A percentile compares a stretch with the other conserved stretches of the same genome.
phyloP scores from a whole-genome alignment of 2,329 filamentous ascomycete genomes.

The Fusarium sp. region DNA sequence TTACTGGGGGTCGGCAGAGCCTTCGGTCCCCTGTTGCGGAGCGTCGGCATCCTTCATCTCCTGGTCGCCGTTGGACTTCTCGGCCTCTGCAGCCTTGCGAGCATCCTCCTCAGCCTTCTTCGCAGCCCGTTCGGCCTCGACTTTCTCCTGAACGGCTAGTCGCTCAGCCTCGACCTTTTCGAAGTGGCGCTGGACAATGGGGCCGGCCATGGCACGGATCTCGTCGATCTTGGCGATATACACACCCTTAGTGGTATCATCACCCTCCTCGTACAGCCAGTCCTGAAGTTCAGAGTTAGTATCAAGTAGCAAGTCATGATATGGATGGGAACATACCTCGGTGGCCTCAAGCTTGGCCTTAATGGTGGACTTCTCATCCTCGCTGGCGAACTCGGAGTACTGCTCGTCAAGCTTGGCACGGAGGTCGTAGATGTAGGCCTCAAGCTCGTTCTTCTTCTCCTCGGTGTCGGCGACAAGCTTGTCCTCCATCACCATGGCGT shows the following conservation, averaged over 20 bases:
- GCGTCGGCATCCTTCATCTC: slow-evolving; percentile 76
- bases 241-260: slow-evolving; percentile 92
- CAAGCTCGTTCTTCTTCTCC: slow-evolving; percentile 99
- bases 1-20: slow-evolving; percentile 58
- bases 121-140: slow-evolving; percentile 83
- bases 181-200: slow-evolving; percentile 93
- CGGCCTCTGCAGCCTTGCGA: slow-evolving; percentile 67
- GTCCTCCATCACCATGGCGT: slow-evolving; percentile 95
- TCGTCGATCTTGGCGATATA: slow-evolving; percentile 98
- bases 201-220: slow-evolving; percentile 90
- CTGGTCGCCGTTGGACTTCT: slow-evolving; percentile 69
- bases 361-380: slow-evolving; percentile 92
- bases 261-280: slow-evolving; percentile 98
- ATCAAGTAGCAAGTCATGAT: background rate
- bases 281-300: slow-evolving; percentile 72
- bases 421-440: slow-evolving; percentile 97
- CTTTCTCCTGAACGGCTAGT: slow-evolving; percentile 80
- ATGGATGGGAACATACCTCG: slow-evolving; percentile 77
- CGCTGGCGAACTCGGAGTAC: slow-evolving; percentile 89
- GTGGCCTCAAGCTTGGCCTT: slow-evolving; percentile 84
- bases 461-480: slow-evolving; percentile 98
- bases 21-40: slow-evolving; percentile 65
- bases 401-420: slow-evolving; percentile 95
- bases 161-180: slow-evolving; percentile 94
- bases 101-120: slow-evolving; percentile 76